Conservation (phyloP, 805 yeast genomes). For the Candida dajiaensis region DNA sequence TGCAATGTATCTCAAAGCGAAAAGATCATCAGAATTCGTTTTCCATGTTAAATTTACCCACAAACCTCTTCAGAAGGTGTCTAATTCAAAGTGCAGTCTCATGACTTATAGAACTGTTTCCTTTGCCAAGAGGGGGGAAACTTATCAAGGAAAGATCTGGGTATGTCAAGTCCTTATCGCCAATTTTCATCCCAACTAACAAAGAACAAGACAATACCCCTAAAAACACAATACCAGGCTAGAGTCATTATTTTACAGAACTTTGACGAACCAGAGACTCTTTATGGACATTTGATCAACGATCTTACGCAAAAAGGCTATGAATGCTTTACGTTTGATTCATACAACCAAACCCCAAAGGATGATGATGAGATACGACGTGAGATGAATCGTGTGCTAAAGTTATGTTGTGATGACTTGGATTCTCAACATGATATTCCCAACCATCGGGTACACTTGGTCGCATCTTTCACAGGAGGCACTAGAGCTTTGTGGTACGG, state of each 20-base stretch:
- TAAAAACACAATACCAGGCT: constrained; percentile 12
- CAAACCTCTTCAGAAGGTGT: too few relatives aligned
- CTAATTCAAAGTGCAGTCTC: too few relatives aligned
- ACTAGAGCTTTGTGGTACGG: constrained; percentile 15
- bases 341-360: constrained; percentile 6
- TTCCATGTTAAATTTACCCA: background rate
- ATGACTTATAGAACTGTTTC: background rate
- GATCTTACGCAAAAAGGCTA: constrained; percentile 14
- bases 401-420: constrained; percentile 16
- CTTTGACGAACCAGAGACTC: constrained; percentile 13
- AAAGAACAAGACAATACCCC: background rate
- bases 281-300: constrained; percentile 14
- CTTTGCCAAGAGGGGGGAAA: constrained; percentile 18
- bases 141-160: constrained; percentile 22
- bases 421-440: constrained; percentile 3
- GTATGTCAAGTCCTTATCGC: constrained; percentile 12
- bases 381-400: constrained; percentile 14
- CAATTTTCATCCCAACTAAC: background rate
- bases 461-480: constrained; percentile 14
- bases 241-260: constrained; percentile 17
- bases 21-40: background rate
- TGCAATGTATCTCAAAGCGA: too few relatives aligned
- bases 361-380: constrained; percentile 8
- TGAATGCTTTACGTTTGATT: constrained; percentile 12
- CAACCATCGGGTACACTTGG: constrained; percentile 8